Evolutionary conservation across 805 yeast species (phyloP), one percentile per base, ranked within the genome.

Genomic region (Candida incommunis): DNA sequence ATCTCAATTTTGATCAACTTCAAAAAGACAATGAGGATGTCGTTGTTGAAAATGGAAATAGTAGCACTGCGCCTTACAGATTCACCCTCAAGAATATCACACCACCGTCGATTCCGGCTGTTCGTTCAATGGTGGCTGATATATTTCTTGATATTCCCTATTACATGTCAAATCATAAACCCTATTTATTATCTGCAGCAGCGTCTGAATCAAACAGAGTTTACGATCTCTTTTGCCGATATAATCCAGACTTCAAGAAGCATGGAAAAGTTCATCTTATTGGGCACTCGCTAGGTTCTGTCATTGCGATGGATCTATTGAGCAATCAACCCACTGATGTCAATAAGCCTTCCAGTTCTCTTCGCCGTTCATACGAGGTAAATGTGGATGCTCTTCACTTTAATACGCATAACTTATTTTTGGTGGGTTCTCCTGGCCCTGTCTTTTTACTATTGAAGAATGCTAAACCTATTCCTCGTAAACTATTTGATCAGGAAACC

Each of bases 281-380:
- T 49, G 96, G 95, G 1, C 96, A 87, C 59, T 85, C 95, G 0
- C 64, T 87, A 35, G 96, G 96, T 0, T 80, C 94, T 11, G 79
- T 87, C 0, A 83, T 87, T 41, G 70, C 79, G 1, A 79, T 86
- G 50, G 96, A 90, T 60, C 67, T 90, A 24, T 61, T 88, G 23
- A 56, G 67, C 4, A 53, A 54, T 22, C 71, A 67, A 52, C 69
- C 69, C 1, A 54, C 66, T 1, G 53, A 60, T 1, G 40, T 50
- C 3, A 37, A 50, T 3, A 44, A 48, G 2, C 60, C 65, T 2
- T 43, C 49, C 0, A 51, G 52, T 34, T 48, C 20, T 35, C 37
- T 26, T 37, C 50, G 13, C 46, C 45, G 40, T 34, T 29, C 44
- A 22, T 20, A 35, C 3, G 53, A 55, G 13, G 57, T 59, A 0